phyloP scores from a whole-genome alignment of 2,329 filamentous ascomycete species.

The Emergomyces orientalis region DNA sequence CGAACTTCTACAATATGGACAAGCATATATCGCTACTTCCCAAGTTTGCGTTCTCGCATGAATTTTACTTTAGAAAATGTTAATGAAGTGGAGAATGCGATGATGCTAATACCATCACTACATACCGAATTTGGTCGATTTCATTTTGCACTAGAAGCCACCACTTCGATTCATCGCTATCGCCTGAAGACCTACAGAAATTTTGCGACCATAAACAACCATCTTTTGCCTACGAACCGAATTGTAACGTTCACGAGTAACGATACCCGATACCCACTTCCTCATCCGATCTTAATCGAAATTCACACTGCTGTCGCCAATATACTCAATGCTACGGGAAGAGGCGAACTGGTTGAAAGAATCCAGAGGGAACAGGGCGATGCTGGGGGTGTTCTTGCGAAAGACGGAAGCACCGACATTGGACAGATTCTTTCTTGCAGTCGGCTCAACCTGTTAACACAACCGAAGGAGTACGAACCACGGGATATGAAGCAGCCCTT shows the following conservation, averaged over 20 bases:
- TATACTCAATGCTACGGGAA: not conserved
- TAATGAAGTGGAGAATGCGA: slow-evolving; percentile 1
- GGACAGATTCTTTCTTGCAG: not conserved
- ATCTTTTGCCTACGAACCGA: not conserved
- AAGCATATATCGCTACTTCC: slow-evolving; percentile 4
- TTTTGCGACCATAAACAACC: not conserved
- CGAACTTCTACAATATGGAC: slow-evolving; percentile 3
- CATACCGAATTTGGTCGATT: not conserved
- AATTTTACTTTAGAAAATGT: not conserved
- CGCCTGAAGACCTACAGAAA: not conserved
- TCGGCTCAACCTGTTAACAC: not conserved
- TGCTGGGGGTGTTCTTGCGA: not conserved
- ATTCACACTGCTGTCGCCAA: not conserved
- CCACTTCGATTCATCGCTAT: not conserved
- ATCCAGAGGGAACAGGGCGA: not conserved
- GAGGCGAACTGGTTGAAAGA: not conserved
- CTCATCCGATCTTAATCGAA: not conserved
- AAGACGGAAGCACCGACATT: not conserved
- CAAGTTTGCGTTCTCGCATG: slow-evolving; percentile 1
- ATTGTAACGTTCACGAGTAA: not conserved
- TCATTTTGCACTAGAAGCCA: not conserved
- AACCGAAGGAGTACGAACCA: not conserved
- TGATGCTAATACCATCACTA: slow-evolving; percentile 1
- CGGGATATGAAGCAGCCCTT: not conserved
- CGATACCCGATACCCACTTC: not conserved